Evolutionary conservation across 169 alveolate species (phyloP), one percentile per base, ranked within the genome.

Genomic region (Ichthyophthirius multifiliis): DNA sequence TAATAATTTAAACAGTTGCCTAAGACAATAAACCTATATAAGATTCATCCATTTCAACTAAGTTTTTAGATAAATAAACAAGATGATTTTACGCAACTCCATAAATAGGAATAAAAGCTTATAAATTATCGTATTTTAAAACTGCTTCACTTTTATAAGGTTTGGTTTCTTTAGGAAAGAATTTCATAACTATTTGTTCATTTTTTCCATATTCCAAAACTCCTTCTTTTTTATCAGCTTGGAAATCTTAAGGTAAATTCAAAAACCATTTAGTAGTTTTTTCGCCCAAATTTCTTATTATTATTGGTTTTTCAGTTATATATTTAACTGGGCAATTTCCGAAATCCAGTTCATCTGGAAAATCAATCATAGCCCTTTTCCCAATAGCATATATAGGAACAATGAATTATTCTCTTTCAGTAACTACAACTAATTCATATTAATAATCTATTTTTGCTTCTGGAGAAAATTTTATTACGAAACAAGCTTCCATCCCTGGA

Each of bases 301-400:
- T 94, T n/a, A 95, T 94, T 18, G 98, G 97, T 62, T 95, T 95
- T 83, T 91, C 97, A 32, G 95, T 93, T 48, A 85, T 83, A 65
- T 93, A 94, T 76, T 95, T 94, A 5, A 96, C 99, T 46, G 97
- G 97, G 55, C 95, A 95, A 43, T 89, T 90, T 27, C 97, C 98
- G 65, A 96, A 96, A 85, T 95, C 97, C 13, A 96, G 88, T 43
- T 65, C 75, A 71, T 96, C 99, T 20, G 99, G 97, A 74, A 94
- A 95, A 75, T 94, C 97, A 27, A 96, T 89, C 93, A 94, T 91
- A 0, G 97, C 97, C 76, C 96, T 85, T 65, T 93, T 92, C 15
- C 99, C 98, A 4, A 92, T 91, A 16, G 94, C 96, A 27, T 97
- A 86, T 37, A 96, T 93, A 31, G 99, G 99, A 32, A 96, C 98